Evolutionary conservation across 2,329 filamentous ascomycete species (phyloP), one percentile per base, ranked within the genome.

Genomic region (Ceratocystis albifundus): DNA sequence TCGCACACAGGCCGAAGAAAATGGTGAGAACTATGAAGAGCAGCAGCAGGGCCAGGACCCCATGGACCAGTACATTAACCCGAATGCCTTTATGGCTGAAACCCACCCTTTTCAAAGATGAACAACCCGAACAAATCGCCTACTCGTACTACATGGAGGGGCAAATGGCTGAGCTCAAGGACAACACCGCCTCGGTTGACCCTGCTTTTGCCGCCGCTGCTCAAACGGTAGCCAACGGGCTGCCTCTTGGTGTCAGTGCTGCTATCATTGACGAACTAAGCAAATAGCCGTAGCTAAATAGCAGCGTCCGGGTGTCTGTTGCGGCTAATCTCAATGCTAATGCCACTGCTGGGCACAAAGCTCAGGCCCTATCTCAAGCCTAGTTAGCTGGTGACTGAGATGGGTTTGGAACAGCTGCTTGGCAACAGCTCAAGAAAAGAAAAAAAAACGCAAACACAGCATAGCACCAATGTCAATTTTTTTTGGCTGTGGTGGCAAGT

Each of bases 1-100:
- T 74, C 91, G 96, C 66, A 66, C 61, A 32, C 62, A 64, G n/a
- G 53, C 53, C 53, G 46, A 67, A 50, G 20, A 46, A 41, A 66
- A 57, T 64, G 62, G 62, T 62, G 65, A 66, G 55, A 65, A 32
- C 53, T 62, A 25, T 62, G 61, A n/a, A 55, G 53, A 63, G 41
- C n/a, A 25, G 41, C n/a, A 25, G 8, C 36, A 50, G 57, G 25
- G 25, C 41, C 28, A 57, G 41, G 64, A 68, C 61, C 66, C 65
- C 57, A 50, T 57, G 64, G 20, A 53, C 41, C 53, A 67, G 61
- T 65, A 48, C 59, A 63, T 64, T 66, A 65, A 65, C 66, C 68
- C 62, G 59, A 65, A 66, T 65, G 53, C 62, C 63, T 68, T 64
- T 50, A 61, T 62, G 65, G 64, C 57, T 63, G 67, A 66, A 67